Evolutionary conservation across 2,329 filamentous ascomycete genomes (phyloP), one percentile per base, ranked within the genome.

Genomic region (Pseudogymnoascus sp.): DNA sequence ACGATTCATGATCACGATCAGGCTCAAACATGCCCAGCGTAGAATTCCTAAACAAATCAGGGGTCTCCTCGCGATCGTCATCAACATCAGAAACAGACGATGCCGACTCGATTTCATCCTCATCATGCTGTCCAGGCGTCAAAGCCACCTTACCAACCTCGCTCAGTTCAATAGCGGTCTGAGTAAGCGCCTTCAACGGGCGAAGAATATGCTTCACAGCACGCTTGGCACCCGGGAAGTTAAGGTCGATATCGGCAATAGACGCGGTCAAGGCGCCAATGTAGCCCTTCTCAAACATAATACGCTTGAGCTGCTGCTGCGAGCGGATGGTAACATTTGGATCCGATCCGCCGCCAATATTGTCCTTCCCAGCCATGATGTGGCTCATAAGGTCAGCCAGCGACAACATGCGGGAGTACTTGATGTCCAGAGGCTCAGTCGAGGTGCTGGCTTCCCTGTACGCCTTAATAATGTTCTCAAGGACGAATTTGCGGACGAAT

Each of bases 281-380:
- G 74, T 95, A 96, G 64, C 96, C 92, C 79, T 98, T 99, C 77
- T 99, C 95, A 71, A 96, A 98, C 95, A 99, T 99, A 66, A 97
- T 86, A 69, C 92, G 91, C 36, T 91, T 89, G 69, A 99, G 84
- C 72, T 96, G 92, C 70, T 89, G 87, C 67, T 93, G 89, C 6
- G 92, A 93, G 48, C 81, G 79, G 23, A 75, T 70, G 43, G 65
- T 71, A 68, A 66, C 75, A 72, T 62, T 75, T 67, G 60, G 74
- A 66, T 74, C 79, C 66, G 76, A 77, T 66, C 77, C 78, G 68
- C 77, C 77, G 54, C 80, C 80, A 14, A 85, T 82, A 70, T 84
- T 89, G 13, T 92, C 85, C 74, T 89, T 90, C 51, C 91, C 90
- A 64, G 88, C 90, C 68, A 97, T 86, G 85, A 99, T 95, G 65